These are phyloP conservation scores for Chaetoscypha palmicola DNA, from an alignment of 2,329 filamentous ascomycete species.

Conservation along the genomic window DNA sequence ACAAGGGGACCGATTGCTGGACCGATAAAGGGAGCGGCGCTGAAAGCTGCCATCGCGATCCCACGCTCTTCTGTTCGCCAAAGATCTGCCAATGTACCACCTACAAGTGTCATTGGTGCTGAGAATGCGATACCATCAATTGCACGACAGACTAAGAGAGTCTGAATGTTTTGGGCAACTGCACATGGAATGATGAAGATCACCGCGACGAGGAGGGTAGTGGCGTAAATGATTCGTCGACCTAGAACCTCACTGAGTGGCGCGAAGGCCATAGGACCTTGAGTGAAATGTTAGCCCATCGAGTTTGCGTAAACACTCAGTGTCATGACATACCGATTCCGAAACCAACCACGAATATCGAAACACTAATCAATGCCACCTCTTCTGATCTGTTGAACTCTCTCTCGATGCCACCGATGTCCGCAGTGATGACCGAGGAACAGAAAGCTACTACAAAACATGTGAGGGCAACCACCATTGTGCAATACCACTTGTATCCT, in stretches of 20 bases:
- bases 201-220: conserved; percentile 48
- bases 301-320: not conserved
- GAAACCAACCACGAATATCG: conserved; percentile 75
- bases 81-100: conserved; percentile 75
- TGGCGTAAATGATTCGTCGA: conserved; percentile 58
- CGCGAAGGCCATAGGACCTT: conserved; percentile 71
- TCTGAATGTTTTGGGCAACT: conserved; percentile 67
- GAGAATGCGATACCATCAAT: conserved; percentile 82
- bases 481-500: conserved; percentile 72
- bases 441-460: conserved; percentile 61
- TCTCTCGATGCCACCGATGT: conserved; percentile 55
- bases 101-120: conserved; percentile 79
- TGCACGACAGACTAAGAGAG: conserved; percentile 66
- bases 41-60: conserved; percentile 82
- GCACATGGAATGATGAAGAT: conserved; percentile 78
- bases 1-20: conserved; percentile 71
- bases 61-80: conserved; percentile 79
- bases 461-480: conserved; percentile 72
- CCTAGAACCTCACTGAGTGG: conserved; percentile 72
- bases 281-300: conserved; percentile 9
- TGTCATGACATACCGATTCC: conserved; percentile 52
- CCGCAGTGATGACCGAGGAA: conserved; percentile 71
- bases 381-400: conserved; percentile 65
- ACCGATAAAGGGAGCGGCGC: conserved; percentile 74
- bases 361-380: conserved; percentile 64